A percentile compares a stretch with the other conserved stretches of the same genome.
Conservation (phyloP, 345 rosid species). For the Combretum micranthum region DNA sequence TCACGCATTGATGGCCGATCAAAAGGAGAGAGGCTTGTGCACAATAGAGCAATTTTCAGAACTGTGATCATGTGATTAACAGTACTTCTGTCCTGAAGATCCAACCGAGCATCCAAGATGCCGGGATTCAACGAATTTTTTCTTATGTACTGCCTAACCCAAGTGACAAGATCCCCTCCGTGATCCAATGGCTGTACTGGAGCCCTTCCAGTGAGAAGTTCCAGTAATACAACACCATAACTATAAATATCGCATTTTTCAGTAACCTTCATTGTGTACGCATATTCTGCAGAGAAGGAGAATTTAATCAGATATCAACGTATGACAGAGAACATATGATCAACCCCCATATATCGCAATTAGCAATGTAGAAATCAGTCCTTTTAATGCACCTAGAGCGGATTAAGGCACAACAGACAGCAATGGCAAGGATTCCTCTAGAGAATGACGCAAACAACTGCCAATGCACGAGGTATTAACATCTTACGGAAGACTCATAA, state of each 20-base stretch:
- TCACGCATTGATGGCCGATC: conserved; percentile 92
- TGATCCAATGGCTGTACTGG: conserved; percentile 84
- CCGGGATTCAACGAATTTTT: conserved; percentile 41
- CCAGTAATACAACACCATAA: conserved; percentile 81
- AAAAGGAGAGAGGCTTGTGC: conserved; percentile 59
- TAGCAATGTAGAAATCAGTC: too few species aligned
- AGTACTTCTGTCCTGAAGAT: conserved; percentile 41
- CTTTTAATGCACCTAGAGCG: too few species aligned
- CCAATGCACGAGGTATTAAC: too few species aligned
- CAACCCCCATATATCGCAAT: too few species aligned
- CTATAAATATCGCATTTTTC: conserved; percentile 97
- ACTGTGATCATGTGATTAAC: conserved; percentile 70
- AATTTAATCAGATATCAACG: too few species aligned
- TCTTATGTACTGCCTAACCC: conserved; percentile 55
- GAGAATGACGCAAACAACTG: too few species aligned
- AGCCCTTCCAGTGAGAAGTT: conserved; percentile 72
- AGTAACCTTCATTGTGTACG: conserved; percentile 92
- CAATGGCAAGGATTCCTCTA: too few species aligned
- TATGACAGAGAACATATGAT: too few species aligned
- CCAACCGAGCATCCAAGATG: conserved; percentile 56
- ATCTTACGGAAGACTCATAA: too few species aligned
- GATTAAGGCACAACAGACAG: too few species aligned
- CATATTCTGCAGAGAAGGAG: conserved; percentile 52
- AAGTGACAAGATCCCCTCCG: conserved; percentile 88
- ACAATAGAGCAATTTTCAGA: conserved; percentile 66